Percentiles rank a stretch among this genome's conserved stretches.
Evolutionary conservation across 768 basidiomycete species (phyloP).

Genomic region (Phlegmacium glaucopus): DNA sequence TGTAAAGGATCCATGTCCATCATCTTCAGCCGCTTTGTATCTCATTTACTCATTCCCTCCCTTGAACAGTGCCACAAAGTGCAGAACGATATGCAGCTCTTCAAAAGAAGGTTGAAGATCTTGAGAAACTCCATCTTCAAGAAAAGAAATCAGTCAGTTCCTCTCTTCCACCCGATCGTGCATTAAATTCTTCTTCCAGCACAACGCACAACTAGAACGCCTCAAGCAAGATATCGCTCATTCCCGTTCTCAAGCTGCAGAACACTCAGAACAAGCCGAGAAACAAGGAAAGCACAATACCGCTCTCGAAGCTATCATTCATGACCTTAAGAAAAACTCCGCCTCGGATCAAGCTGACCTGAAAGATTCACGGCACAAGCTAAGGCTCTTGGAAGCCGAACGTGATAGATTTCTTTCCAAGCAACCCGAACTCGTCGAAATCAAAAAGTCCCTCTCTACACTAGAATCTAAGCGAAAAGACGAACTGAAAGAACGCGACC

Average conservation of each 20-base stretch:
- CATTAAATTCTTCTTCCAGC: constrained; percentile 33
- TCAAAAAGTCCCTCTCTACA: constrained; percentile 45
- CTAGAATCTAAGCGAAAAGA: constrained; percentile 50
- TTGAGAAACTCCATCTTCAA: constrained; percentile 60
- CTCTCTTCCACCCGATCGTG: too few species aligned
- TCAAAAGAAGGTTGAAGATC: constrained; percentile 60
- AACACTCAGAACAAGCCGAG: constrained; percentile 51
- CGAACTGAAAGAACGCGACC: constrained; percentile 54
- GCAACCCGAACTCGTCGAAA: constrained; percentile 48
- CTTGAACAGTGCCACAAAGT: neutral
- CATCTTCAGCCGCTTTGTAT: constrained; percentile 39
- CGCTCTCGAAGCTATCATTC: constrained; percentile 51
- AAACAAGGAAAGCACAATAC: constrained; percentile 65
- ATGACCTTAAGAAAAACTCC: constrained; percentile 54
- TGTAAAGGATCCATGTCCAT: constrained; percentile 40
- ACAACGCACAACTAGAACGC: constrained; percentile 56
- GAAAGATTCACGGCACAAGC: constrained; percentile 58
- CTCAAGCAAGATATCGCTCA: constrained; percentile 54
- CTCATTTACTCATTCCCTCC: constrained; percentile 1
- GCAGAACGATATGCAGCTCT: constrained; percentile 52
- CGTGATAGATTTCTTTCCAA: constrained; percentile 47
- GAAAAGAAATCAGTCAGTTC: constrained; percentile 60
- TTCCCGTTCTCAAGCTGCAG: constrained; percentile 42
- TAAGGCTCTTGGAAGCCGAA: constrained; percentile 58
- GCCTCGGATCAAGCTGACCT: constrained; percentile 54